These are phyloP conservation scores for Nemania bipapillata DNA, from an alignment of 2,329 filamentous ascomycete genomes.

Conservation along the genomic window DNA sequence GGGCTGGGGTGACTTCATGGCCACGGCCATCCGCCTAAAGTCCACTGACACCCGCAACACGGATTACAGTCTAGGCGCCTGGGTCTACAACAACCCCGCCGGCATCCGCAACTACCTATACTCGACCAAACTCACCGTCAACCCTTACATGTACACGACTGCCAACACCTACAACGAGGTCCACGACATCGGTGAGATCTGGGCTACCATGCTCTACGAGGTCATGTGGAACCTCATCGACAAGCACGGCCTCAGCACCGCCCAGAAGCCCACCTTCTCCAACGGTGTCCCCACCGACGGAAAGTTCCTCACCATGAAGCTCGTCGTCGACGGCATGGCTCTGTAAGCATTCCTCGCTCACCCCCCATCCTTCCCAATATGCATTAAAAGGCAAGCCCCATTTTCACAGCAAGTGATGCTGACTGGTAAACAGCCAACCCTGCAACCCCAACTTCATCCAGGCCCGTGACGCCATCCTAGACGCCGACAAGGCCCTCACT, in stretches of 20 bases:
- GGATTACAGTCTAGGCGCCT: slow-evolving; percentile 60
- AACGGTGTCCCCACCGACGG: slow-evolving; percentile 61
- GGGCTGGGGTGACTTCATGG: slow-evolving; percentile 63
- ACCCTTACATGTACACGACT: slow-evolving; percentile 59
- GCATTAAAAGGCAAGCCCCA: neutral
- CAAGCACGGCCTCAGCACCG: slow-evolving; percentile 60
- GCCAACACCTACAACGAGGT: slow-evolving; percentile 54
- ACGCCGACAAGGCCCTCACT: slow-evolving; percentile 61
- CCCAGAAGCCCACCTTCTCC: slow-evolving; percentile 52
- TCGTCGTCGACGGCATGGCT: slow-evolving; percentile 61
- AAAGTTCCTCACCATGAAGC: slow-evolving; percentile 61
- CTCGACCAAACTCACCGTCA: slow-evolving; percentile 57
- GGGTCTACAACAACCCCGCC: slow-evolving; percentile 54
- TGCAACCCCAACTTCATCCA: slow-evolving; percentile 62
- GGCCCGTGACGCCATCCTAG: slow-evolving; percentile 62
- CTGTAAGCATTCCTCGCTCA: slow-evolving; percentile 47
- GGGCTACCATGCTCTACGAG: slow-evolving; percentile 64
- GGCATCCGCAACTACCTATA: slow-evolving; percentile 61
- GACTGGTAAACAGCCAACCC: slow-evolving; percentile 53
- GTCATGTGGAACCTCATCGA: slow-evolving; percentile 65
- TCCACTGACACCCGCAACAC: slow-evolving; percentile 56
- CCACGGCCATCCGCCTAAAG: slow-evolving; percentile 61
- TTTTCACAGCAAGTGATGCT: neutral
- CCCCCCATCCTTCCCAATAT: neutral
- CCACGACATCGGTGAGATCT: slow-evolving; percentile 61